A percentile compares a stretch with the other conserved stretches of the same genome.
phyloP scores from a whole-genome alignment of 495 filamentous ascomycete species.

The Hypoxylon intermedium region DNA sequence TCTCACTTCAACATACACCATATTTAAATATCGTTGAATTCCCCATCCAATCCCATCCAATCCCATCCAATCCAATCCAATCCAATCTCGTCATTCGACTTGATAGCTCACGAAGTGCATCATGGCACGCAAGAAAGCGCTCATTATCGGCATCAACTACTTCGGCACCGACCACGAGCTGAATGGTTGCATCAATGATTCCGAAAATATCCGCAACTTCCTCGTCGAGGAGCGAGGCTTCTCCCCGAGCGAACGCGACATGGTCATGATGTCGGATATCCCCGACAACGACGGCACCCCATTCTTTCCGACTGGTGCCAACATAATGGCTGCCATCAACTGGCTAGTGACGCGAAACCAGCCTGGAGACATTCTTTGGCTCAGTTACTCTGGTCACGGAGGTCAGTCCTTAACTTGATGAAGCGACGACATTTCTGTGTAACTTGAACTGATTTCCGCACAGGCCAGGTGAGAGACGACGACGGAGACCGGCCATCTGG shows the following conservation, averaged over 20 bases:
- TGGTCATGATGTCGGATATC: constrained; percentile 62
- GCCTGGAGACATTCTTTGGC: constrained; percentile 56
- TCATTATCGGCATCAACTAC: constrained; percentile 70
- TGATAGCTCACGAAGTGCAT: no score
- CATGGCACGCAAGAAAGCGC: constrained; percentile 58
- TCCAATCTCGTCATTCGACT: no score
- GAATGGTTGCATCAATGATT: constrained; percentile 64
- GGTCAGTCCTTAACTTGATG: constrained; percentile 40
- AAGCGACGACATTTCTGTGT: background rate
- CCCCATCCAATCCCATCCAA: no score
- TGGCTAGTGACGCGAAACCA: constrained; percentile 62
- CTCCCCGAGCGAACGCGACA: constrained; percentile 54
- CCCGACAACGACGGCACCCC: constrained; percentile 55
- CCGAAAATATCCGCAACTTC: constrained; percentile 57
- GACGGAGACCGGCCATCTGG: constrained; percentile 55
- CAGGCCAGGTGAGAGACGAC: constrained; percentile 54
- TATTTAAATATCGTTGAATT: no score
- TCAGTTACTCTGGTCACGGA: constrained; percentile 68
- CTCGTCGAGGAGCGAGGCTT: constrained; percentile 57
- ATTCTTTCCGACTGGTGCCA: constrained; percentile 61
- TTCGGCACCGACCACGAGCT: constrained; percentile 58
- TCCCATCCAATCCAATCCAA: no score
- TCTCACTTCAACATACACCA: no score
- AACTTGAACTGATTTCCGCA: background rate
- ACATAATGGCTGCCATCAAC: constrained; percentile 63